phyloP scores from a whole-genome alignment of 2,329 filamentous ascomycete genomes.

The Epichloe elymi region DNA sequence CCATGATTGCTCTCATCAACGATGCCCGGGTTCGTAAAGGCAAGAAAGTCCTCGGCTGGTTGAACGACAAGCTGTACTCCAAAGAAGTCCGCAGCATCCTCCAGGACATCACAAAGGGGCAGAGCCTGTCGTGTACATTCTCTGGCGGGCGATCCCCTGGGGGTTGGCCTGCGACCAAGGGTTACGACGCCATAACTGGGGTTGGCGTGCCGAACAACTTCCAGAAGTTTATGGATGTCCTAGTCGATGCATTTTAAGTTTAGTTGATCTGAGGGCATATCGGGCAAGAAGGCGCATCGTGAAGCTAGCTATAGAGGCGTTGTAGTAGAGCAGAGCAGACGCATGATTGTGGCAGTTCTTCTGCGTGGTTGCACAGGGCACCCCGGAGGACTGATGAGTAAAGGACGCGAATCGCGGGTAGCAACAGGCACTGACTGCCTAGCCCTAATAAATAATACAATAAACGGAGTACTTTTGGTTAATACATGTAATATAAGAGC shows the following conservation, averaged over 20 bases:
- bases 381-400: no score
- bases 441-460: no score
- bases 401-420: no score
- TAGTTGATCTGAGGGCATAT: neutral
- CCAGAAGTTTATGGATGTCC: slow-evolving; percentile 20
- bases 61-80: slow-evolving; percentile 37
- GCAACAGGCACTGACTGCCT: no score
- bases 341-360: no score
- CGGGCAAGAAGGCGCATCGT: neutral
- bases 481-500: no score
- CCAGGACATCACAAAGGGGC: slow-evolving; percentile 28
- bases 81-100: slow-evolving; percentile 22
- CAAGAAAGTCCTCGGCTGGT: slow-evolving; percentile 37
- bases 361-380: no score
- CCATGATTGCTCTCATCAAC: slow-evolving; percentile 41
- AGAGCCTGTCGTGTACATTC: slow-evolving; percentile 27
- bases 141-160: slow-evolving; percentile 16
- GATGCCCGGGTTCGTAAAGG: slow-evolving; percentile 35
- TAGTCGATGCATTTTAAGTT: slow-evolving; percentile 14
- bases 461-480: no score
- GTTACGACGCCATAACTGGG: slow-evolving; percentile 38
- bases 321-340: no score
- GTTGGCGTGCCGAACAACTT: slow-evolving; percentile 33
- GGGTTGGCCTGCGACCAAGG: slow-evolving; percentile 31
- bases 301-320: neutral